phyloP scores from a whole-genome alignment of 257 asterid species.

The Solanum infundibuliforme region DNA sequence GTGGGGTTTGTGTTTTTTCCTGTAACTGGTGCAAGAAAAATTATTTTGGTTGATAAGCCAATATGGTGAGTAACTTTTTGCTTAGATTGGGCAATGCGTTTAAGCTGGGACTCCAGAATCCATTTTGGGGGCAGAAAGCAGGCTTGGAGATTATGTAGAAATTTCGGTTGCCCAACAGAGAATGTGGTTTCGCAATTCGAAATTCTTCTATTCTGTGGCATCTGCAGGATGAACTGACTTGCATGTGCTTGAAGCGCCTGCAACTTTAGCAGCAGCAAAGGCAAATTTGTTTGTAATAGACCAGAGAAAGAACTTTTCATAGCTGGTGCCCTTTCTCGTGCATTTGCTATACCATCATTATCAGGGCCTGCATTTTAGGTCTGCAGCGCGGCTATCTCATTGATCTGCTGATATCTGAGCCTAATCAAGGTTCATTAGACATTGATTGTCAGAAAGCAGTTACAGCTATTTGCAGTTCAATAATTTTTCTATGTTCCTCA shows the following conservation, averaged over 20 bases:
- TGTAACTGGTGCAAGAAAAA: constrained; percentile 8
- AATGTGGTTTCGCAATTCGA: constrained; percentile 18
- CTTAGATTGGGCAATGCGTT: constrained; percentile 36
- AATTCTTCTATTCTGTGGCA: constrained; percentile 23
- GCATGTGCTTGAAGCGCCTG: constrained; percentile 39
- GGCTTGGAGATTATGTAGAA: constrained; percentile 33
- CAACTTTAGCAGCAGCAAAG: constrained; percentile 58
- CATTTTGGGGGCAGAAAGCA: constrained; percentile 27
- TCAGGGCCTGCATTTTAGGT: constrained; percentile 66
- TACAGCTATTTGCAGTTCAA: constrained; percentile 50
- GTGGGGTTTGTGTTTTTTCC: constrained; percentile 23
- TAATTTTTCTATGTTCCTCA: constrained; percentile 19
- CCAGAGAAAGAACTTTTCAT: constrained; percentile 51
- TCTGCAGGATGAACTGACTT: constrained; percentile 23
- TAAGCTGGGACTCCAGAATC: constrained; percentile 38
- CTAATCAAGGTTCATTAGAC: constrained; percentile 18
- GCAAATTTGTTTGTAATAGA: constrained; percentile 43
- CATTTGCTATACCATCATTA: constrained; percentile 59
- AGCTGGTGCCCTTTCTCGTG: constrained; percentile 59
- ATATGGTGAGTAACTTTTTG: constrained; percentile 61
- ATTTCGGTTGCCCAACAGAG: constrained; percentile 35
- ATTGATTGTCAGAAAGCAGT: constrained; percentile 16
- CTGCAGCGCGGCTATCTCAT: constrained; percentile 52
- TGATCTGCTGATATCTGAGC: constrained; percentile 37
- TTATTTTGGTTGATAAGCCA: constrained; percentile 14